These are phyloP conservation scores for Tylopilus sp. DNA, from an alignment of 768 basidiomycete species.

Conservation along the genomic window DNA sequence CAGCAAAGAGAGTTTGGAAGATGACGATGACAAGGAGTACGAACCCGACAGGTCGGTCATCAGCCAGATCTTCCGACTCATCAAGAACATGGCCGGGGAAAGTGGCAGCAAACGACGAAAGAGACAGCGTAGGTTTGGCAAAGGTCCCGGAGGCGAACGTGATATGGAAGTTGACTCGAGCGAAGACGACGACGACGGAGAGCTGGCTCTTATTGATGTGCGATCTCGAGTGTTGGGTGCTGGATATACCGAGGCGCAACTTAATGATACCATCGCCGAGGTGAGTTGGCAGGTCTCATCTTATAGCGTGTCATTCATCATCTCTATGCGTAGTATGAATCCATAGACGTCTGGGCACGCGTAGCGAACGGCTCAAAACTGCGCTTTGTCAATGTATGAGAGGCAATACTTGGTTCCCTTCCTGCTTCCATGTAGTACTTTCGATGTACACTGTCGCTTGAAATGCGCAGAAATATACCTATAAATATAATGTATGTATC, in stretches of 20 bases:
- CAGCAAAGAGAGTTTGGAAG: conserved; percentile 86
- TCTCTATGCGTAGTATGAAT: conserved; percentile 67
- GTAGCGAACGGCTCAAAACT: conserved; percentile 84
- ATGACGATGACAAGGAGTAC: conserved; percentile 67
- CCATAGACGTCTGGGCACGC: conserved; percentile 73
- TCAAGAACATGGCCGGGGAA: conserved; percentile 76
- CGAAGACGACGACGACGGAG: conserved; percentile 63
- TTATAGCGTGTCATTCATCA: conserved; percentile 3
- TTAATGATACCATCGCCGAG: conserved; percentile 80
- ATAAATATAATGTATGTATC: conserved; percentile 12
- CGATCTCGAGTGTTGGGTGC: conserved; percentile 79
- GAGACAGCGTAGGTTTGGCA: conserved; percentile 56
- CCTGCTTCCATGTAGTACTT: conserved; percentile 2
- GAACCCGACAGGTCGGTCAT: conserved; percentile 75
- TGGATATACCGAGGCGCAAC: conserved; percentile 88
- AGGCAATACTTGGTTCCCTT: not conserved
- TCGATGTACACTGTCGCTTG: conserved; percentile 15
- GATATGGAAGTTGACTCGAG: conserved; percentile 70
- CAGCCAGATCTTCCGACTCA: conserved; percentile 85
- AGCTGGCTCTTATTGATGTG: conserved; percentile 83
- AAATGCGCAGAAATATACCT: conserved; percentile 23
- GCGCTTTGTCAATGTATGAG: conserved; percentile 51
- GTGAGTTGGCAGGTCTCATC: conserved; percentile 41
- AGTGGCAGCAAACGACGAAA: conserved; percentile 38
- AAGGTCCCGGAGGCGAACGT: conserved; percentile 65